Conservation (phyloP, 257 asterid species). For the Echites panduratus region DNA sequence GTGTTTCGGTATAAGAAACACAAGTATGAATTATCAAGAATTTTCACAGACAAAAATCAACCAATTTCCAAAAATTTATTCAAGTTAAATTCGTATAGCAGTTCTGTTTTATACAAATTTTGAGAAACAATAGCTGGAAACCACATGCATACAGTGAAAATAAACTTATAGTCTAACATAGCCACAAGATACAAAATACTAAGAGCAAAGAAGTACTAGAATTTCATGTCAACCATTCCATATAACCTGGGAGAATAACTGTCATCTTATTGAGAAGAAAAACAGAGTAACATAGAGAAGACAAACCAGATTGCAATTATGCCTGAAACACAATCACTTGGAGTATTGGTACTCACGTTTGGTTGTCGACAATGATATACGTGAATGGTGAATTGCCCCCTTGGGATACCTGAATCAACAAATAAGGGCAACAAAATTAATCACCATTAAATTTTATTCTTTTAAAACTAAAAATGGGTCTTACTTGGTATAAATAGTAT, state of each 20-base stretch:
- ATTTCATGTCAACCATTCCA: neutral
- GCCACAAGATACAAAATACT: neutral
- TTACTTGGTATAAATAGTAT: neutral
- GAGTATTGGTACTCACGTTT: constrained; percentile 59
- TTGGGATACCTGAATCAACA: constrained; percentile 59
- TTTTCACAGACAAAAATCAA: neutral
- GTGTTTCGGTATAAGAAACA: neutral
- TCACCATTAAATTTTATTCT: neutral
- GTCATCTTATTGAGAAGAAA: neutral
- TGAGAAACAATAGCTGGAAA: neutral
- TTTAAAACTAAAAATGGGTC: neutral
- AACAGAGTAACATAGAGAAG: neutral
- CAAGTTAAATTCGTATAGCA: neutral
- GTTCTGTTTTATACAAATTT: neutral
- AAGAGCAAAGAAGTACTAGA: neutral
- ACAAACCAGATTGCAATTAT: neutral
- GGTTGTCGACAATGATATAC: constrained; percentile 80
- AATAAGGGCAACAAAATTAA: constrained; percentile 13
- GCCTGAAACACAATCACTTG: constrained; percentile 1
- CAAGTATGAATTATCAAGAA: neutral
- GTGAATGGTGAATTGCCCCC: constrained; percentile 98
- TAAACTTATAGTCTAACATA: neutral
- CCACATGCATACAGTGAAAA: neutral
- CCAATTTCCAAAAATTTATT: neutral
- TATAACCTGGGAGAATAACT: neutral